A percentile compares a stretch with the other conserved stretches of the same genome.
These are phyloP conservation scores for Ogataea nakhonphanomensis DNA, from an alignment of 805 yeast genomes.

Conservation along the genomic window DNA sequence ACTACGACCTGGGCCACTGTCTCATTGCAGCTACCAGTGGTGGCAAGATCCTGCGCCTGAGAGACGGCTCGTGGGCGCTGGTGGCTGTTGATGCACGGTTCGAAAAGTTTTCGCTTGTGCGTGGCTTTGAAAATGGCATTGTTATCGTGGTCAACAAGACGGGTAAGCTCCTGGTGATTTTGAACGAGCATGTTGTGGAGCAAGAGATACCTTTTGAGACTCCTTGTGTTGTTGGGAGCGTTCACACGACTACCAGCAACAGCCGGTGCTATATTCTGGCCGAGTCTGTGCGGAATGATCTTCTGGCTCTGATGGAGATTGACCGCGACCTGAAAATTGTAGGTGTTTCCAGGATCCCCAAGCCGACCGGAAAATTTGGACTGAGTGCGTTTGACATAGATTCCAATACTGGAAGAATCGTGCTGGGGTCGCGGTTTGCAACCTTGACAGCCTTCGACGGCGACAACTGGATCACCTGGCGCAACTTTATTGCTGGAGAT, in stretches of 20 bases:
- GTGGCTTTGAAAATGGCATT: conserved; percentile 22
- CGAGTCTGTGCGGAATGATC: conserved; percentile 66
- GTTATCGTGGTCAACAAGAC: conserved; percentile 30
- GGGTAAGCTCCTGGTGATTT: conserved; percentile 43
- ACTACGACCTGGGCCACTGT: conserved; percentile 45
- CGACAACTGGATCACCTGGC: conserved; percentile 34
- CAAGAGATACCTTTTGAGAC: conserved; percentile 33
- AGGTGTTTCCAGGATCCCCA: conserved; percentile 12
- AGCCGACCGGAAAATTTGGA: conserved; percentile 41
- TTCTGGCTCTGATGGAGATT: conserved; percentile 43
- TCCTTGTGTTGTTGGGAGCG: conserved; percentile 42
- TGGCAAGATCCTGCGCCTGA: conserved; percentile 47
- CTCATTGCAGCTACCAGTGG: conserved; percentile 53
- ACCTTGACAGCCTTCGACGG: conserved; percentile 41
- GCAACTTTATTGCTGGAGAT: conserved; percentile 60
- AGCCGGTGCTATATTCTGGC: conserved; percentile 39
- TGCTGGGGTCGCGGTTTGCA: conserved; percentile 72
- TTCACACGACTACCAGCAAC: conserved; percentile 34
- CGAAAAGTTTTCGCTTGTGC: conserved; percentile 27
- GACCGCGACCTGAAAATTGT: conserved; percentile 26
- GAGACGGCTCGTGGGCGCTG: conserved; percentile 30
- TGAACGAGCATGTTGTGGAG: not conserved
- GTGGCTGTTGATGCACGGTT: conserved; percentile 27
- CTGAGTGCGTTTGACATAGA: conserved; percentile 55
- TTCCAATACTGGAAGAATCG: conserved; percentile 36